These are phyloP conservation scores for Wickerhamomyces pijperi DNA, from an alignment of 805 yeast species.

Conservation along the genomic window DNA sequence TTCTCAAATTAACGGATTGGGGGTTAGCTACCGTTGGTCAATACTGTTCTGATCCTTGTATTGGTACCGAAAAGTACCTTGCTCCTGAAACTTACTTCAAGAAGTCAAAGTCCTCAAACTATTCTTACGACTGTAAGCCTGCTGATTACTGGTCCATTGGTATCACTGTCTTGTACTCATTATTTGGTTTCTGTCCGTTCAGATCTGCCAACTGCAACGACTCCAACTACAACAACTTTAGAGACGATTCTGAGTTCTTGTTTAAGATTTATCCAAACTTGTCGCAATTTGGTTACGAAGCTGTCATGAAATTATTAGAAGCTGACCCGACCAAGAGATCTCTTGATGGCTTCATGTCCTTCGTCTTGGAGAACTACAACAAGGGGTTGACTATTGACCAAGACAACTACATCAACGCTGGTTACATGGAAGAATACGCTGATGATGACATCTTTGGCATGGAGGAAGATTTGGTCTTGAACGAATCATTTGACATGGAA, in stretches of 20 bases:
- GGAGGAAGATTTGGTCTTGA: background rate
- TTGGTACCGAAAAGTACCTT: constrained; percentile 86
- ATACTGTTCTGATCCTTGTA: constrained; percentile 22
- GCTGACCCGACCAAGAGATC: constrained; percentile 42
- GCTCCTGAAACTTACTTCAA: constrained; percentile 78
- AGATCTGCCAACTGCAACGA: constrained; percentile 59
- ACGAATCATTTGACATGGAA: constrained; percentile 1
- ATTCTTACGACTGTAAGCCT: constrained; percentile 53
- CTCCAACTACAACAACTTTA: constrained; percentile 55
- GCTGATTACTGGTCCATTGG: constrained; percentile 89
- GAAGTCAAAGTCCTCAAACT: constrained; percentile 5
- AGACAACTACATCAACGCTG: constrained; percentile 25
- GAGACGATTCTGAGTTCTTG: constrained; percentile 54
- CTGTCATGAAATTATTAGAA: constrained; percentile 54
- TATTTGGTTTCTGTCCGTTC: constrained; percentile 82
- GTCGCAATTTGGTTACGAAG: constrained; percentile 63
- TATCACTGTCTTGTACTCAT: constrained; percentile 62
- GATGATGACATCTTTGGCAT: background rate
- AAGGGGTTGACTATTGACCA: constrained; percentile 56
- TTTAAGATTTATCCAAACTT: constrained; percentile 69
- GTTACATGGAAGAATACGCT: constrained; percentile 3
- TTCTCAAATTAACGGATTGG: constrained; percentile 63
- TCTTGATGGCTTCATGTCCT: constrained; percentile 39
- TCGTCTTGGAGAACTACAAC: constrained; percentile 27
- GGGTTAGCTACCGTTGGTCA: constrained; percentile 42